Evolutionary conservation across 176 grass and related monocot species (phyloP), one percentile per base, ranked within the genome.

Genomic region (Urochloa ruziziensis): DNA sequence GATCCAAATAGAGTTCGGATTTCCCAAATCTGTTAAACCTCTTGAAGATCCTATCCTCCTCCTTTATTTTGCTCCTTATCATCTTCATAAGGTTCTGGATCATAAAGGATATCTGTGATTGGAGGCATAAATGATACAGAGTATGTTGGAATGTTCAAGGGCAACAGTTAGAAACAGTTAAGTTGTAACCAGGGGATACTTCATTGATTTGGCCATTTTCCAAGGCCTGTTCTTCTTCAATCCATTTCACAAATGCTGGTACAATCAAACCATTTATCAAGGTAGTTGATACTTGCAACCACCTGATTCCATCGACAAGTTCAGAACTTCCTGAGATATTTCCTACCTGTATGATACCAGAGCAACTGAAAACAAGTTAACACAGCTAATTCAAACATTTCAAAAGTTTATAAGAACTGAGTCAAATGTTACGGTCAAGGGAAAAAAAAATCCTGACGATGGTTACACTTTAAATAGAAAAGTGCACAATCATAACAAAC

Each of bases 1-100:
- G 53, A 81, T 96, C 84, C 18, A 90, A 85, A 81, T 98, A 98
- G 15, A 98, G 87, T 62, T 96, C 91, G 58, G 77, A 67, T 77
- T 98, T 98, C 66, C 96, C 93, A 9, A 85, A 82, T 89, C 87
- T 93, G 83, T 85, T 94, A 52, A 95, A 92, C 65, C 88, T 94
- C 58, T 91, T 92, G 63, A 94, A 86, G 57, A 92, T 87, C 80
- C 77, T 91, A 56, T 81, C 80, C 52, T 92, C 89, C 70, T 92
- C 91, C 72, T 92, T 96, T 80, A 96, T 80, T 88, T 96, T 98
- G 18, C 48, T 85, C 37, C 62, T 74, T 66, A 94, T 81, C 33
- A 54, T 74, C 62, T 77, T 82, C 85, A 83, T 60, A 73, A 98
- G 87, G 30, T 90, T 92, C 96, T 96, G 77, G 58, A 88, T 65